Base-by-base conservation (phyloP, 2,329 filamentous ascomycete species). In the Clonostachys solani region DNA sequence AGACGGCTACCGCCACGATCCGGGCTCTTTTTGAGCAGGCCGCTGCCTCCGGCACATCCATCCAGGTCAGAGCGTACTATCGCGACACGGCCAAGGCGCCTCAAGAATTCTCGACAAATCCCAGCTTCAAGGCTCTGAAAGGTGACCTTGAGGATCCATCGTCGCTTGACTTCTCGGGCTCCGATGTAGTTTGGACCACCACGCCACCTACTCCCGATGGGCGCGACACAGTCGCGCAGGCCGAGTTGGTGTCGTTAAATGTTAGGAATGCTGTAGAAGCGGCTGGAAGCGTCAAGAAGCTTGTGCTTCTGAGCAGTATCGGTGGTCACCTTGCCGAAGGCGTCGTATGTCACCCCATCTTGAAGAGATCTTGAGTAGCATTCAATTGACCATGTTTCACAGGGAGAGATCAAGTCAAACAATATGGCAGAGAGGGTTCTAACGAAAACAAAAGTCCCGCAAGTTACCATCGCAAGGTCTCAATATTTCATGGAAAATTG, bases 401-500 rank as follows among this genome's bases (percentile, higher is more conserved):
- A 69, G 66, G 66, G 66, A 5, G 67, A 69, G 34, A 61, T 69
- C 38, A 56, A 55, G 16, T 61, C 60, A 1, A 69, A 68, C 36
- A 56, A 69, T 45, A 55, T 52, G 2, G 63, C 63, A 1, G 67
- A 69, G 43, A 37, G 49, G 4, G 42, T 60, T 3, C 47, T 65
- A 2, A 44, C 43, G 4, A 38, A 23, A 0, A 49, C 53, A 0
- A 46, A 56, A 3, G 51, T 60, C 2, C 49, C 55, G 0, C 52
- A 61, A 3, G 49, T 67, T 2, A 48, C 62, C 12, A 60, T 68
- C 40, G 56, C 66, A 3, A 57, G 67, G 6, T 62, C 57, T 41
- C 49, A 50, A 0, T 69, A 65, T 51, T 69, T 69, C 33, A 69
- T 68, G 63, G 64, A 70, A 50, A 69, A 69, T 43, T 69, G 66